Percentiles rank a stretch among this genome's conserved stretches.
Conservation (phyloP, 768 basidiomycete genomes). For the Boletus eberwhitei region DNA sequence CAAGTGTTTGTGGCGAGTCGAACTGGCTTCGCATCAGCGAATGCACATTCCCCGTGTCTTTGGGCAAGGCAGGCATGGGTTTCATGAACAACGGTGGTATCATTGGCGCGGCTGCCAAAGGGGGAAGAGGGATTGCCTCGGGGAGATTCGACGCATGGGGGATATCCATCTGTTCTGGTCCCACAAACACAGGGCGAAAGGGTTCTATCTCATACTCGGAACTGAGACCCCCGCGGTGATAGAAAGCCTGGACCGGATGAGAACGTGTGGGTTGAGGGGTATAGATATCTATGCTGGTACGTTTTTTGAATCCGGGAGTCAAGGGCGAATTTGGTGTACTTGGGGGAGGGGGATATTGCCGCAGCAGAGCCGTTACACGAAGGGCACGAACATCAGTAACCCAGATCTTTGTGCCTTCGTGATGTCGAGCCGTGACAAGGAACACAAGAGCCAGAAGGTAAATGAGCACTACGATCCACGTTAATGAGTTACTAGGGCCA, state of each 20-base stretch:
- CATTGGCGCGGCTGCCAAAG: slow-evolving; percentile 14
- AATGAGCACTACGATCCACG: slow-evolving; percentile 44
- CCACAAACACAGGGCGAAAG: slow-evolving; percentile 30
- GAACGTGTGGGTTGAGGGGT: slow-evolving; percentile 44
- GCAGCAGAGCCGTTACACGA: slow-evolving; percentile 32
- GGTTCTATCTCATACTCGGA: slow-evolving; percentile 49
- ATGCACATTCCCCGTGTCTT: not conserved
- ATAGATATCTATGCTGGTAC: slow-evolving; percentile 34
- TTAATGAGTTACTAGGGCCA: not conserved
- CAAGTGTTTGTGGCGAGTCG: slow-evolving; percentile 6
- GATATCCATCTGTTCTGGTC: slow-evolving; percentile 23
- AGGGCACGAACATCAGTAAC: slow-evolving; percentile 43
- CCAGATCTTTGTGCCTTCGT: slow-evolving; percentile 52
- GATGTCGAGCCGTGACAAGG: slow-evolving; percentile 41
- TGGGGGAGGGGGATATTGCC: slow-evolving; percentile 30
- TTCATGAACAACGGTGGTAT: slow-evolving; percentile 17
- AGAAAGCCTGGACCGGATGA: slow-evolving; percentile 28
- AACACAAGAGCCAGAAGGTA: slow-evolving; percentile 52
- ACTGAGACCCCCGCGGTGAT: slow-evolving; percentile 38
- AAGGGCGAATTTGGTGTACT: slow-evolving; percentile 37
- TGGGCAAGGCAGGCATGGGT: slow-evolving; percentile 10
- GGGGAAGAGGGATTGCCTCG: slow-evolving; percentile 25
- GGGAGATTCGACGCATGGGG: slow-evolving; percentile 13
- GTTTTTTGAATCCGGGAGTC: slow-evolving; percentile 36
- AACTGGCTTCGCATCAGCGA: slow-evolving; percentile 12